Evolutionary conservation across 371 early-diverging fungal genomes (phyloP).

Genomic region (Mortierella sp.): DNA sequence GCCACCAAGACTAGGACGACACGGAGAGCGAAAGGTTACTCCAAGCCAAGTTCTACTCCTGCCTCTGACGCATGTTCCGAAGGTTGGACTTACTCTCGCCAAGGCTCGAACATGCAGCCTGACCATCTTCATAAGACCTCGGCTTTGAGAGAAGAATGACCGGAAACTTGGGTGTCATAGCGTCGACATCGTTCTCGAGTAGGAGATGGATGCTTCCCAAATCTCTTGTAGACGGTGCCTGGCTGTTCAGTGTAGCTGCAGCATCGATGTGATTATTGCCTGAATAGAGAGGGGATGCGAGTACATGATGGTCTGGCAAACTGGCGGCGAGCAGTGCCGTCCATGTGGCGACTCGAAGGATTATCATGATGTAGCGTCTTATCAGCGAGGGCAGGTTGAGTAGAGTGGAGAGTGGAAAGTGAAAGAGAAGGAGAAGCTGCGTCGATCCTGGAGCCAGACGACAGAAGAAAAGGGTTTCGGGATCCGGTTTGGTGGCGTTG

Average conservation of each 20-base stretch:
- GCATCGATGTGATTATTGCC: neutral
- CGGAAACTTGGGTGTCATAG: slow-evolving; percentile 20
- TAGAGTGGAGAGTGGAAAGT: neutral
- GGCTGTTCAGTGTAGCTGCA: neutral
- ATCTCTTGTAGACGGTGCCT: slow-evolving; percentile 19
- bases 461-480: no score
- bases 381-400: neutral
- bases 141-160: slow-evolving; percentile 26
- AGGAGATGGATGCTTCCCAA: slow-evolving; percentile 30
- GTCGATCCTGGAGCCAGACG: no score
- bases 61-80: neutral
- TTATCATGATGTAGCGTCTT: neutral
- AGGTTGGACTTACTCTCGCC: slow-evolving; percentile 29
- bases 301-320: neutral
- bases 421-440: neutral
- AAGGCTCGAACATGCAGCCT: slow-evolving; percentile 12
- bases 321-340: neutral
- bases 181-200: slow-evolving; percentile 42
- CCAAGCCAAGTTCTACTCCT: no score
- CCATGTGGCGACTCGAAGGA: no score
- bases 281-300: neutral
- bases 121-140: slow-evolving; percentile 13
- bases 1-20: slow-evolving; percentile 6
- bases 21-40: no score
- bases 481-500: no score